Evolutionary conservation across 768 basidiomycete genomes (phyloP).

Genomic region (Steccherinum ochraceum): DNA sequence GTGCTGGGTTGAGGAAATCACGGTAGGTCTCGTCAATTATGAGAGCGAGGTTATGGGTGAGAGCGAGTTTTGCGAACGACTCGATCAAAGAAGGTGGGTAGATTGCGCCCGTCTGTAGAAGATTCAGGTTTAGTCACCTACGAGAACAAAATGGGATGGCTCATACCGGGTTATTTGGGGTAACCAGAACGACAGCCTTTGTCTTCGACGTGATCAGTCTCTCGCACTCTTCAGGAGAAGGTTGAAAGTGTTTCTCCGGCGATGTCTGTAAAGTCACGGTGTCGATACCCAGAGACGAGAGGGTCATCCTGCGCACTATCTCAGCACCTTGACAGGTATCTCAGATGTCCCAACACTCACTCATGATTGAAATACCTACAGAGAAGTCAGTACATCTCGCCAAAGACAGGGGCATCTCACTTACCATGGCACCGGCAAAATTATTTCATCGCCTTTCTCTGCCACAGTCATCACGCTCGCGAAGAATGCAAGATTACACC

Average conservation of each 20-base stretch:
- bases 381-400: not conserved
- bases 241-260: conserved; percentile 50
- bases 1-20: conserved; percentile 50
- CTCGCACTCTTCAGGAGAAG: conserved; percentile 45
- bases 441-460: conserved; percentile 64
- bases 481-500: conserved; percentile 70
- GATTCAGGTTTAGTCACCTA: not conserved
- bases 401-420: not conserved
- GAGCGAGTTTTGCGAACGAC: conserved; percentile 56
- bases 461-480: conserved; percentile 56
- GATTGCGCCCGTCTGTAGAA: conserved; percentile 55
- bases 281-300: conserved; percentile 56
- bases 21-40: conserved; percentile 88
- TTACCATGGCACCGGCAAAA: conserved; percentile 69
- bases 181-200: conserved; percentile 66
- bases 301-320: conserved; percentile 69
- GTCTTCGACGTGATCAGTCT: conserved; percentile 51
- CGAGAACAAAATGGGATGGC: not conserved
- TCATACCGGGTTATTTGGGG: conserved; percentile 70
- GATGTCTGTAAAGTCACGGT: conserved; percentile 48
- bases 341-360: too few species aligned
- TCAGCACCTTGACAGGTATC: too few species aligned
- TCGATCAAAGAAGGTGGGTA: conserved; percentile 53
- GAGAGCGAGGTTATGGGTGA: conserved; percentile 48
- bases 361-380: conserved; percentile 62